These are phyloP conservation scores for Jatropha curcas DNA, from an alignment of 345 rosid genomes.

Conservation along the genomic window DNA sequence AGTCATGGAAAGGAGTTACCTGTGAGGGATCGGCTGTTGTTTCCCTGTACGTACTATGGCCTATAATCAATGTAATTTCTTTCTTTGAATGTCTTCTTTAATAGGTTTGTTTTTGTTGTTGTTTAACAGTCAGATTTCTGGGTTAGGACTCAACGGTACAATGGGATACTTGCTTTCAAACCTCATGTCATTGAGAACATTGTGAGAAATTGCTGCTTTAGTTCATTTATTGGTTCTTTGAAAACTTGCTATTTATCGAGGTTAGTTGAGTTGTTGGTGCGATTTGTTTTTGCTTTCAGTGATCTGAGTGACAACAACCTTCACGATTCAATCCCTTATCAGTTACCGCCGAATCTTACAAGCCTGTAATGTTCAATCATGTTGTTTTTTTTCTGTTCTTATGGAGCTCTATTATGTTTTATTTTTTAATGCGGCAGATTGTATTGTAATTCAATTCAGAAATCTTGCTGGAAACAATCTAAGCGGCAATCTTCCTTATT, in stretches of 20 bases:
- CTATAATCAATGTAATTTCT: not conserved
- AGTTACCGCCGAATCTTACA: conserved; percentile 93
- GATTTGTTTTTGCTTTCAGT: conserved; percentile 40
- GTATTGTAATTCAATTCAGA: conserved; percentile 47
- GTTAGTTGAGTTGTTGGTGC: conserved; percentile 18
- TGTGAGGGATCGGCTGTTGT: conserved; percentile 90
- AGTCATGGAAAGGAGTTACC: conserved; percentile 90
- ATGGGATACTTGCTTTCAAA: conserved; percentile 86
- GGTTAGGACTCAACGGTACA: conserved; percentile 76
- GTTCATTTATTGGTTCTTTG: not conserved
- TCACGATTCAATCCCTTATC: conserved; percentile 85
- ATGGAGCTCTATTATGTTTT: conserved; percentile 6
- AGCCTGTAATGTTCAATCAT: conserved; percentile 63
- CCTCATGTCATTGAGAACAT: conserved; percentile 64
- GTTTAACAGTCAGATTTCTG: conserved; percentile 68
- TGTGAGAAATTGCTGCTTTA: conserved; percentile 45
- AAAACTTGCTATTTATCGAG: conserved; percentile 10
- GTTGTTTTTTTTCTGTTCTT: conserved; percentile 14
- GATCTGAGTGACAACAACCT: conserved; percentile 87
- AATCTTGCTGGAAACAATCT: conserved; percentile 86
- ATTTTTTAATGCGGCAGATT: conserved; percentile 7
- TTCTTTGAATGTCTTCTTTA: conserved; percentile 8
- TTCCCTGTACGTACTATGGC: conserved; percentile 57
- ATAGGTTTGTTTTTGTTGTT: conserved; percentile 12
- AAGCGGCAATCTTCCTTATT: conserved; percentile 89